phyloP scores from a whole-genome alignment of 164 flowering plant species.

The Sextonia rubra region DNA sequence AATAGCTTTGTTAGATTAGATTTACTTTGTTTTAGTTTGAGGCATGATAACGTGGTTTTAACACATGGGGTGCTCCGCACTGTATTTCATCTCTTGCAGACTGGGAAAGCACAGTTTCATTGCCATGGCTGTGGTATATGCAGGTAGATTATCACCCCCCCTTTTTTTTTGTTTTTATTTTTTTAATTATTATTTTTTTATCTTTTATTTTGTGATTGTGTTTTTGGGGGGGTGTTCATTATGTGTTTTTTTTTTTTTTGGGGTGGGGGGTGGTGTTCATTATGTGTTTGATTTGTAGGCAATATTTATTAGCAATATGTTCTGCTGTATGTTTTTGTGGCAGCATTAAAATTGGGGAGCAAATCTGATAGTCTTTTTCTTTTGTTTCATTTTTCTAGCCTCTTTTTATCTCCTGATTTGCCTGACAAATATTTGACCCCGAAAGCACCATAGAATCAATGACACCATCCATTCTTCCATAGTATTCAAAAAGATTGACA shows the following conservation, averaged over 20 bases:
- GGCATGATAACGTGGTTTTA: too few species aligned
- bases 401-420: neutral
- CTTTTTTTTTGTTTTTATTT: too few species aligned
- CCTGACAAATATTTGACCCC: neutral
- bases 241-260: too few species aligned
- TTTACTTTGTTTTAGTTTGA: neutral
- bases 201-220: too few species aligned
- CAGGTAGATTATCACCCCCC: slow-evolving; percentile 46
- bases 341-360: neutral
- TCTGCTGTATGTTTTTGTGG: neutral
- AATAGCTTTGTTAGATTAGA: neutral
- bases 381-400: neutral
- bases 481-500: neutral
- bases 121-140: slow-evolving; percentile 94
- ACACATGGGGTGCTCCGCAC: neutral
- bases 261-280: too few species aligned
- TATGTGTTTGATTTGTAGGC: too few species aligned
- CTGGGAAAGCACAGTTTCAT: slow-evolving; percentile 68
- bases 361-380: neutral
- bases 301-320: too few species aligned
- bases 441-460: neutral
- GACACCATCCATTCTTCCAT: neutral
- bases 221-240: too few species aligned
- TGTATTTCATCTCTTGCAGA: slow-evolving; percentile 16
- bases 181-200: too few species aligned